phyloP scores from a whole-genome alignment of 352 stramenopile genomes.

The Aphanomyces invadans region DNA sequence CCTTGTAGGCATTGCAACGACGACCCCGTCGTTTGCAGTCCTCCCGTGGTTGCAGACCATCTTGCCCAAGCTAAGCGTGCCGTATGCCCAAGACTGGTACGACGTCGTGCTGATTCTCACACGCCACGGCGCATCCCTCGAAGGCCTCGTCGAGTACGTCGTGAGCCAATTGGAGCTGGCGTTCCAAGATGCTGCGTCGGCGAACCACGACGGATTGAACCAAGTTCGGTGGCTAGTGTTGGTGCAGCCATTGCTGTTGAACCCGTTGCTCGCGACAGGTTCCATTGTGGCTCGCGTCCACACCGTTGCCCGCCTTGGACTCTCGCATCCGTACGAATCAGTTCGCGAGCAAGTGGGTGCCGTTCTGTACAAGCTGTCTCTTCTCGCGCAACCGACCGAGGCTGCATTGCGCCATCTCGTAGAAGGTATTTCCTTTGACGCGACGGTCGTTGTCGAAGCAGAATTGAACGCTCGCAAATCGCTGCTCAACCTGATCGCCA shows the following conservation, averaged over 20 bases:
- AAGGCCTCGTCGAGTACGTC: background rate
- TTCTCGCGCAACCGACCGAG: no score
- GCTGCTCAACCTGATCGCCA: slow-evolving; percentile 58
- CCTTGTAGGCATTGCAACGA: slow-evolving; percentile 32
- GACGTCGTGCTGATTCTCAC: slow-evolving; percentile 49
- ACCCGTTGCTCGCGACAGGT: slow-evolving; percentile 23
- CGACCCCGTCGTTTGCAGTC: slow-evolving; percentile 35
- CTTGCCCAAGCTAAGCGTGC: slow-evolving; percentile 47
- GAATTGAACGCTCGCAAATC: slow-evolving; percentile 56
- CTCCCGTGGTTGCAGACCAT: slow-evolving; percentile 33
- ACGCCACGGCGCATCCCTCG: background rate
- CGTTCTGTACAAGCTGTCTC: slow-evolving; percentile 47
- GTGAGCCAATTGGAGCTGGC: slow-evolving; percentile 34
- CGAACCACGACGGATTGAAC: slow-evolving; percentile 17
- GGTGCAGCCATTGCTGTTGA: slow-evolving; percentile 45
- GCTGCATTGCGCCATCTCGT: slow-evolving; percentile 13
- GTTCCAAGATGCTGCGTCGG: background rate
- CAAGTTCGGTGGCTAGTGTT: slow-evolving; percentile 70
- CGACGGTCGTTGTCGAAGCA: slow-evolving; percentile 7
- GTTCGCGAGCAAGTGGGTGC: slow-evolving; percentile 55
- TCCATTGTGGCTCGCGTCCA: background rate
- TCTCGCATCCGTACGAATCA: slow-evolving; percentile 73
- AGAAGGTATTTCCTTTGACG: slow-evolving; percentile 10
- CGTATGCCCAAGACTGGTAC: slow-evolving; percentile 47
- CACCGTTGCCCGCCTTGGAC: slow-evolving; percentile 12